Evolutionary conservation across 805 yeast genomes (phyloP).

Genomic region (Starmerella sp.): DNA sequence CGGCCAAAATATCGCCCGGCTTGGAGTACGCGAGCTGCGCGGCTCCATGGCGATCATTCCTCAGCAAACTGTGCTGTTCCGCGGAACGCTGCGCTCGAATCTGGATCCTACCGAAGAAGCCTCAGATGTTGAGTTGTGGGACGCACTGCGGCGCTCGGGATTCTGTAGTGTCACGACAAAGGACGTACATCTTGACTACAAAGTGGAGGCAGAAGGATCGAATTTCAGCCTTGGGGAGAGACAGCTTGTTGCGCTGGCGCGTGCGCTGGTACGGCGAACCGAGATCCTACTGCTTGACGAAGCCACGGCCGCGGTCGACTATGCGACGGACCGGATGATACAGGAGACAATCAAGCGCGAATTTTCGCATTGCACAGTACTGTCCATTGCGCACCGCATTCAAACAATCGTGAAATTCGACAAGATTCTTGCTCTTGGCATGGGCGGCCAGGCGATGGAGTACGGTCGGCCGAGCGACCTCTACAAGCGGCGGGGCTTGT

Average conservation of each 20-base stretch:
- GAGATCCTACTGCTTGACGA: slow-evolving; percentile 59
- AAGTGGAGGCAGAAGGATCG: slow-evolving; percentile 56
- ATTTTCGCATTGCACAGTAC: slow-evolving; percentile 51
- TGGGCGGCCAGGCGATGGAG: slow-evolving; percentile 41
- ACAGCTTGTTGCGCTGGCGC: slow-evolving; percentile 55
- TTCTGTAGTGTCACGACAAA: slow-evolving; percentile 32
- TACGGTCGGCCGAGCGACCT: slow-evolving; percentile 41
- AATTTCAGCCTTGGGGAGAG: slow-evolving; percentile 65
- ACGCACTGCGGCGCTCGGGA: slow-evolving; percentile 48
- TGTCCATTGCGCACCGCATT: slow-evolving; percentile 64
- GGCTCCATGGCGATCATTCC: slow-evolving; percentile 68
- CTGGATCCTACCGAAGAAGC: slow-evolving; percentile 56
- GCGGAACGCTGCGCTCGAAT: slow-evolving; percentile 63
- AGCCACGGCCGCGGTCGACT: slow-evolving; percentile 68
- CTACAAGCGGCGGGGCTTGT: slow-evolving; percentile 22
- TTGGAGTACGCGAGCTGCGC: slow-evolving; percentile 58
- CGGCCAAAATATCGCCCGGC: slow-evolving; percentile 47
- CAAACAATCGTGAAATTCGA: slow-evolving; percentile 52
- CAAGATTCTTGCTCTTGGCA: slow-evolving; percentile 46
- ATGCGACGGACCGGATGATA: slow-evolving; percentile 55
- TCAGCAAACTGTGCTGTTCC: slow-evolving; percentile 75
- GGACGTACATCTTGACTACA: slow-evolving; percentile 48
- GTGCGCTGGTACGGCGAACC: slow-evolving; percentile 56
- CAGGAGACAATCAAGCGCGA: slow-evolving; percentile 49
- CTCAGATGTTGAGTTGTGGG: slow-evolving; percentile 47